These are phyloP conservation scores for Kodamaea alishanica DNA, from an alignment of 1,139 yeast genomes.

Conservation along the genomic window DNA sequence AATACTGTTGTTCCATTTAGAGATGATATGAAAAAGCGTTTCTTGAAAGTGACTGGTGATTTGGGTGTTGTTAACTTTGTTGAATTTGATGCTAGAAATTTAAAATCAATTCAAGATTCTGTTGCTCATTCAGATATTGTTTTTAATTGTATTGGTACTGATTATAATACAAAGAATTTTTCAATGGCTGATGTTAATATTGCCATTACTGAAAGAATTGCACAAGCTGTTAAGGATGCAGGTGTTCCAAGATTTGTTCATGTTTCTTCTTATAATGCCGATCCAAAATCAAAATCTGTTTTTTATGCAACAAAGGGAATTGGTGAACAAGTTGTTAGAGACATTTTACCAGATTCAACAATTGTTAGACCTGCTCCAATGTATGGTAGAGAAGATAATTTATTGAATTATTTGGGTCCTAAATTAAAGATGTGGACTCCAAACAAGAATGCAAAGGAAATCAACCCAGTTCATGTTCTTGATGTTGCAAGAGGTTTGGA, in stretches of 20 bases:
- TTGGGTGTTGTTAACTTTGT: conserved; percentile 83
- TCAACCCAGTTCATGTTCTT: conserved; percentile 70
- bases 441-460: conserved; percentile 58
- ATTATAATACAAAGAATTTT: conserved; percentile 75
- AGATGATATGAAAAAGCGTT: conserved; percentile 76
- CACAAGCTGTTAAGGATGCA: conserved; percentile 66
- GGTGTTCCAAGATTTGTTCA: conserved; percentile 75
- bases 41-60: conserved; percentile 80
- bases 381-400: conserved; percentile 73
- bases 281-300: conserved; percentile 61
- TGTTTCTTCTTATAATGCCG: conserved; percentile 78
- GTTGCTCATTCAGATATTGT: conserved; percentile 84
- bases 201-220: conserved; percentile 74
- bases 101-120: conserved; percentile 71
- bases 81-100: conserved; percentile 78
- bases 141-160: conserved; percentile 75
- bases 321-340: conserved; percentile 70
- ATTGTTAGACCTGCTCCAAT: conserved; percentile 84
- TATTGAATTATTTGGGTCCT: conserved; percentile 62
- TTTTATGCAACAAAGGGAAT: conserved; percentile 79
- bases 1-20: conserved; percentile 72
- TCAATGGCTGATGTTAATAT: conserved; percentile 80
- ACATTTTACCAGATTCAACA: conserved; percentile 69
- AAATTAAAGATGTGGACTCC: conserved; percentile 59
- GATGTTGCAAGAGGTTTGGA: conserved; percentile 83